These are phyloP conservation scores for Pleurotus platypus DNA, from an alignment of 768 basidiomycete species.

Conservation along the genomic window DNA sequence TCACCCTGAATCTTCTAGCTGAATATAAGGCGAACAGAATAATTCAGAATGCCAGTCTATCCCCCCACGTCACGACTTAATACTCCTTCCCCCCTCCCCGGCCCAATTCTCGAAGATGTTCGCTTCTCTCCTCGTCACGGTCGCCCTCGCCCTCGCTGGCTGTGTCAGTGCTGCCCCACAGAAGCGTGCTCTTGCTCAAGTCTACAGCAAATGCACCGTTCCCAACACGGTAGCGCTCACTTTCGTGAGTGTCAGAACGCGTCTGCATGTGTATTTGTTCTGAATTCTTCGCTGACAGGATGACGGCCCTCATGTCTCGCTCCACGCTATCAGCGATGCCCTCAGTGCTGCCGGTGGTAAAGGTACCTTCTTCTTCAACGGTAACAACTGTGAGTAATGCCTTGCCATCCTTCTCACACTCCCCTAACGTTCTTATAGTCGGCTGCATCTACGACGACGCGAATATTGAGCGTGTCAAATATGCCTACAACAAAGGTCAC, in stretches of 20 bases:
- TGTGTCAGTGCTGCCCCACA: slow-evolving; percentile 1
- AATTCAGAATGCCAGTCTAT: background rate
- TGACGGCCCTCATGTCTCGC: slow-evolving; percentile 21
- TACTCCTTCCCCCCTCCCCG: background rate
- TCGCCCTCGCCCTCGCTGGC: slow-evolving; percentile 3
- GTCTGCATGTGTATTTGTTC: background rate
- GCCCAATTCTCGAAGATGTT: background rate
- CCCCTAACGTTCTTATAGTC: slow-evolving; percentile 12
- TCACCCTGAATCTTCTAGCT: background rate
- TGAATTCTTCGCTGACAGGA: slow-evolving; percentile 13
- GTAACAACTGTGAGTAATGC: slow-evolving; percentile 8
- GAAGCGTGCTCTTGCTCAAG: slow-evolving; percentile 15
- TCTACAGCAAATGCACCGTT: slow-evolving; percentile 21
- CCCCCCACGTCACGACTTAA: background rate
- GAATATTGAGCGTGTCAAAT: slow-evolving; percentile 16
- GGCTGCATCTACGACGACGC: slow-evolving; percentile 25
- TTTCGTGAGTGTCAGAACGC: slow-evolving; percentile 20
- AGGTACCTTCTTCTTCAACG: slow-evolving; percentile 30
- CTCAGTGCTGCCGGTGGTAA: slow-evolving; percentile 19
- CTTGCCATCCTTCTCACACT: background rate
- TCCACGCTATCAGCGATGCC: slow-evolving; percentile 15
- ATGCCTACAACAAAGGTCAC: slow-evolving; percentile 15
- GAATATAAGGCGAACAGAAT: background rate
- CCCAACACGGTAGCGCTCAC: slow-evolving; percentile 26
- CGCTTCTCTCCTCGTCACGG: slow-evolving; percentile 1